Conservation (phyloP, 1,284 basidiomycete species). For the Leccinum ponderosum region DNA sequence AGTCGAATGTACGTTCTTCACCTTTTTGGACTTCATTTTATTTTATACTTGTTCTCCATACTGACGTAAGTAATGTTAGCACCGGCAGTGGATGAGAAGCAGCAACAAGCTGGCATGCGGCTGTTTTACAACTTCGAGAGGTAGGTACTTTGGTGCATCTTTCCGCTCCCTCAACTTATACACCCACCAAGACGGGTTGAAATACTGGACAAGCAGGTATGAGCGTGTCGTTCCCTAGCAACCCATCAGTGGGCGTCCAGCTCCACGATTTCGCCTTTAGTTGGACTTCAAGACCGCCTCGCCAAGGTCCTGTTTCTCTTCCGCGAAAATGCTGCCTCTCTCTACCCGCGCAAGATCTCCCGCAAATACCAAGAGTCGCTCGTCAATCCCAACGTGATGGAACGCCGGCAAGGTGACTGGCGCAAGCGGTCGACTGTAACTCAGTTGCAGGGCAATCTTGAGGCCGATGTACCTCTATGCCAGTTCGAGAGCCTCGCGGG, state of each 20-base stretch:
- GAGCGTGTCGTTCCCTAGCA: neutral
- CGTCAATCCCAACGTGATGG: slow-evolving; percentile 32
- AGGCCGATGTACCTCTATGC: slow-evolving; percentile 1
- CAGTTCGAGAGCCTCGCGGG: slow-evolving; percentile 39
- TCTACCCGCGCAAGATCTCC: slow-evolving; percentile 30
- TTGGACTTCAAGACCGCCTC: slow-evolving; percentile 31
- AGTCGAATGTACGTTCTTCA: slow-evolving; percentile 16
- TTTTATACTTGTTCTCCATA: neutral
- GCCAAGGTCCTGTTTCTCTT: slow-evolving; percentile 34
- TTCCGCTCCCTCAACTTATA: neutral
- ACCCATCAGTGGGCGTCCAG: slow-evolving; percentile 10
- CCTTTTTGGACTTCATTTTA: neutral
- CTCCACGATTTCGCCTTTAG: slow-evolving; percentile 29
- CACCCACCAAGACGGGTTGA: slow-evolving; percentile 27
- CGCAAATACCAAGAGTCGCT: slow-evolving; percentile 28
- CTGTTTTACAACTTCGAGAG: slow-evolving; percentile 28
- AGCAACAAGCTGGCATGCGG: slow-evolving; percentile 22
- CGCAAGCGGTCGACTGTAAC: slow-evolving; percentile 19
- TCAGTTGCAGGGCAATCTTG: slow-evolving; percentile 22
- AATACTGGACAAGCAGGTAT: slow-evolving; percentile 34
- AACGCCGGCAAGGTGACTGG: slow-evolving; percentile 22
- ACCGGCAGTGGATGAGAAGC: slow-evolving; percentile 25
- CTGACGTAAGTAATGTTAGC: slow-evolving; percentile 10
- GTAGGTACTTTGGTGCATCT: slow-evolving; percentile 6
- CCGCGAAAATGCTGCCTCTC: slow-evolving; percentile 35